These are phyloP conservation scores for Annona cherimola DNA, from an alignment of 164 flowering plant species.

Conservation along the genomic window DNA sequence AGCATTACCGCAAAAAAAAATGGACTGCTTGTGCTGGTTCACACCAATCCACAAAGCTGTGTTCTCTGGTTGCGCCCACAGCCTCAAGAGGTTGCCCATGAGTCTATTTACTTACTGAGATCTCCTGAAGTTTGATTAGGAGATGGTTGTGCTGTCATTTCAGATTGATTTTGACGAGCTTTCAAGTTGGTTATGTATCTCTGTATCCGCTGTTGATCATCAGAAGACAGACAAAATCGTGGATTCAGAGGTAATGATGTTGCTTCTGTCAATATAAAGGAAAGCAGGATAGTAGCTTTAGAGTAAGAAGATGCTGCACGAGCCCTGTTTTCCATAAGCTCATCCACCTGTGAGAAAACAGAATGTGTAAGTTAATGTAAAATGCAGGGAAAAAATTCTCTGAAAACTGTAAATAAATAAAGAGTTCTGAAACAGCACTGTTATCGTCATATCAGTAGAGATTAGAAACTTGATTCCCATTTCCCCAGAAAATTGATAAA, in stretches of 20 bases:
- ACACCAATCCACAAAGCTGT: not conserved
- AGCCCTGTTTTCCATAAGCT: constrained; percentile 31
- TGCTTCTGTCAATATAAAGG: constrained; percentile 46
- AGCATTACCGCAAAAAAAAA: not conserved
- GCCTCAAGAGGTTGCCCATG: not conserved
- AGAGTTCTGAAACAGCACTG: not conserved
- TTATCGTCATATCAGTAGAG: not conserved
- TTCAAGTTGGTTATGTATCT: constrained; percentile 31
- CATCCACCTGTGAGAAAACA: constrained; percentile 38
- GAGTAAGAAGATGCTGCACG: constrained; percentile 35
- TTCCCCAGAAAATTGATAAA: no score
- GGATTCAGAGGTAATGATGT: constrained; percentile 37
- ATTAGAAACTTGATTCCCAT: not conserved
- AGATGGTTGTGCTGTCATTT: constrained; percentile 6
- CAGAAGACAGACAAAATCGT: constrained; percentile 32
- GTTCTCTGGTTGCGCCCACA: not conserved
- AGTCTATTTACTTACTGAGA: constrained; percentile 19
- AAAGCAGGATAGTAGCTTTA: constrained; percentile 41
- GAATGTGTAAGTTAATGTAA: not conserved
- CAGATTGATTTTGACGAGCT: constrained; percentile 22
- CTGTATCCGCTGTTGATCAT: constrained; percentile 31
- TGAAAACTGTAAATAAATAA: not conserved
- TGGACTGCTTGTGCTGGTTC: constrained; percentile 1
- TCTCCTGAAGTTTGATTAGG: constrained; percentile 4
- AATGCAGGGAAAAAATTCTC: not conserved